Evolutionary conservation across 176 grass and related monocot genomes (phyloP).

Genomic region (Thinopyrum elongatum): DNA sequence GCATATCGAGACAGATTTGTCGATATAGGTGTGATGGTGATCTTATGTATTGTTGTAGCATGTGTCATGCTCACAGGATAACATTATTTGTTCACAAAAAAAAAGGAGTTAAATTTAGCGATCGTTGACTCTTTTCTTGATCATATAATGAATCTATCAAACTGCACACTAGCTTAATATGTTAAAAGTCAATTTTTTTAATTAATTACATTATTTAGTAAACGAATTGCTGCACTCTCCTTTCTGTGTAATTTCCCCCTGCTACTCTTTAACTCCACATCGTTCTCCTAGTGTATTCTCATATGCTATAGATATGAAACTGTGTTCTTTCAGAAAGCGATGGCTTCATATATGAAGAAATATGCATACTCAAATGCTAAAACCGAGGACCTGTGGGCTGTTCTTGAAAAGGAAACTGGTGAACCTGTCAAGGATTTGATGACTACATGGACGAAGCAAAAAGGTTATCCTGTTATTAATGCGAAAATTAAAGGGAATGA

Average conservation of each 20-base stretch:
- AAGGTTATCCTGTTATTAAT: slow-evolving; percentile 82
- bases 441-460: slow-evolving; percentile 87
- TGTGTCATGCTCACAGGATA: background rate
- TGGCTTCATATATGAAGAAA: slow-evolving; percentile 81
- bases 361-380: slow-evolving; percentile 88
- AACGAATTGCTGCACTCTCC: background rate
- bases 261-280: background rate
- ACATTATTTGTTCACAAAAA: background rate
- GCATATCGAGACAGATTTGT: slow-evolving; percentile 10
- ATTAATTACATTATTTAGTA: slow-evolving; percentile 18
- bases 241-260: slow-evolving; percentile 1
- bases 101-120: background rate
- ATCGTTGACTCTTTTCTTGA: background rate
- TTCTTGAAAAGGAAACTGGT: slow-evolving; percentile 78
- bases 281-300: background rate
- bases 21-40: background rate
- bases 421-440: slow-evolving; percentile 84
- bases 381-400: slow-evolving; percentile 92
- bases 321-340: slow-evolving; percentile 55
- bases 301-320: slow-evolving; percentile 13
- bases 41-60: slow-evolving; percentile 2
- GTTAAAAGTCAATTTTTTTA: background rate
- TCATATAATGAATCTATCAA: slow-evolving; percentile 19
- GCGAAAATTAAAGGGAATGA: slow-evolving; percentile 49
- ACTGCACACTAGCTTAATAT: background rate